phyloP scores from a whole-genome alignment of 2,329 filamentous ascomycete species.

The Curvularia sp. region DNA sequence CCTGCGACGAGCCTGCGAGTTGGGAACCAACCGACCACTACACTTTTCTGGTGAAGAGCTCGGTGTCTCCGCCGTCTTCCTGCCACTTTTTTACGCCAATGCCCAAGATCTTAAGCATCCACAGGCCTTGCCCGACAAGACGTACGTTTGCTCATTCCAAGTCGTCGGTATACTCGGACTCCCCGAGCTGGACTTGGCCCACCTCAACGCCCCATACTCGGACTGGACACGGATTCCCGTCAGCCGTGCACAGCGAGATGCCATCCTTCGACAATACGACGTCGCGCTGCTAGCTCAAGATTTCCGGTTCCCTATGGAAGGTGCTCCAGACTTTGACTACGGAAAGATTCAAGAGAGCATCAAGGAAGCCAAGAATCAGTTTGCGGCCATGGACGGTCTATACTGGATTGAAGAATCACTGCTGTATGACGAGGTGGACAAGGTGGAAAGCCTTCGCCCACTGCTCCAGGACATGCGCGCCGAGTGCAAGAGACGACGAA shows the following conservation, averaged over 20 bases:
- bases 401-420: constrained; percentile 48
- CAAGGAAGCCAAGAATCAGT: constrained; percentile 46
- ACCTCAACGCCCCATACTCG: constrained; percentile 41
- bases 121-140: constrained; percentile 30
- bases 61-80: constrained; percentile 49
- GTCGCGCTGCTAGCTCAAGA: constrained; percentile 50
- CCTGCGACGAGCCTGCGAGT: constrained; percentile 47
- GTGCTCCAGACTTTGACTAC: constrained; percentile 48
- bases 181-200: constrained; percentile 48
- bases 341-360: constrained; percentile 46
- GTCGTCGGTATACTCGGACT: constrained; percentile 51
- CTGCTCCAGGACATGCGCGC: constrained; percentile 42
- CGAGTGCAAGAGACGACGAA: constrained; percentile 33
- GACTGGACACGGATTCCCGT: constrained; percentile 49
- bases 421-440: constrained; percentile 39
- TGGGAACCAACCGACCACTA: constrained; percentile 47
- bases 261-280: constrained; percentile 49
- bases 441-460: constrained; percentile 37
- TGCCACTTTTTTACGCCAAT: constrained; percentile 48
- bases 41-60: constrained; percentile 50
- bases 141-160: constrained; percentile 51
- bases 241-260: constrained; percentile 43
- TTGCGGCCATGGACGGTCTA: constrained; percentile 48
- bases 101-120: constrained; percentile 38
- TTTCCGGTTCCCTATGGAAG: constrained; percentile 48